Conservation (phyloP, 2,329 filamentous ascomycete species). For the Fusarium sublunatum region DNA sequence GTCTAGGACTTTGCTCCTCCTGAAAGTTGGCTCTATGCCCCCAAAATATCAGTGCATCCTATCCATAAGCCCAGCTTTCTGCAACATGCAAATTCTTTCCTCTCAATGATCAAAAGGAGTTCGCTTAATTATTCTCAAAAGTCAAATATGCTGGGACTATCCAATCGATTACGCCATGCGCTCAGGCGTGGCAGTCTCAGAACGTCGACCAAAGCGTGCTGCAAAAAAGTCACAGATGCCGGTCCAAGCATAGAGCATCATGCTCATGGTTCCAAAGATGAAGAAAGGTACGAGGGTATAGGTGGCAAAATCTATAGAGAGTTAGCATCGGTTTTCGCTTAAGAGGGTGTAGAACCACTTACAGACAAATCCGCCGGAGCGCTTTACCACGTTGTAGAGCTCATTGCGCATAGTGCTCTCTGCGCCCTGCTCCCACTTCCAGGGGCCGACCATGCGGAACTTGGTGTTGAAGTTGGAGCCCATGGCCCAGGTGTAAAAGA, state of each 20-base stretch:
- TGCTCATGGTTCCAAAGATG: conserved; percentile 51
- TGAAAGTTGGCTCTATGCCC: background rate
- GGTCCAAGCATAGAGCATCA: conserved; percentile 43
- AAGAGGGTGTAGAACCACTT: conserved; percentile 32
- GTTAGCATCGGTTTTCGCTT: conserved; percentile 18
- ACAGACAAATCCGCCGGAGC: conserved; percentile 54
- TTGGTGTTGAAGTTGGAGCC: conserved; percentile 62
- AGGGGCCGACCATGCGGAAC: conserved; percentile 59
- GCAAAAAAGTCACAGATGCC: conserved; percentile 20
- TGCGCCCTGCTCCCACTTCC: conserved; percentile 53
- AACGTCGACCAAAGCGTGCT: conserved; percentile 3
- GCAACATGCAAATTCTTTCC: background rate
- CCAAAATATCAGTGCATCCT: background rate
- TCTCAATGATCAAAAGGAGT: background rate
- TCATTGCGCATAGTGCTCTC: conserved; percentile 55
- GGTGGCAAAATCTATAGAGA: conserved; percentile 48
- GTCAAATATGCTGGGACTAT: background rate
- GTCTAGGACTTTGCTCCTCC: background rate
- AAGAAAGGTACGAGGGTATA: conserved; percentile 53
- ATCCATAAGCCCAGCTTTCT: background rate
- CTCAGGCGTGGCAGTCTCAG: background rate
- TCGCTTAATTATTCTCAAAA: background rate
- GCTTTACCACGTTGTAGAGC: conserved; percentile 54
- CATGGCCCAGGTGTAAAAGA: conserved; percentile 60
- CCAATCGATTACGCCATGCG: background rate